phyloP scores from a whole-genome alignment of 768 basidiomycete species.

The Leccinum aurantiacum region DNA sequence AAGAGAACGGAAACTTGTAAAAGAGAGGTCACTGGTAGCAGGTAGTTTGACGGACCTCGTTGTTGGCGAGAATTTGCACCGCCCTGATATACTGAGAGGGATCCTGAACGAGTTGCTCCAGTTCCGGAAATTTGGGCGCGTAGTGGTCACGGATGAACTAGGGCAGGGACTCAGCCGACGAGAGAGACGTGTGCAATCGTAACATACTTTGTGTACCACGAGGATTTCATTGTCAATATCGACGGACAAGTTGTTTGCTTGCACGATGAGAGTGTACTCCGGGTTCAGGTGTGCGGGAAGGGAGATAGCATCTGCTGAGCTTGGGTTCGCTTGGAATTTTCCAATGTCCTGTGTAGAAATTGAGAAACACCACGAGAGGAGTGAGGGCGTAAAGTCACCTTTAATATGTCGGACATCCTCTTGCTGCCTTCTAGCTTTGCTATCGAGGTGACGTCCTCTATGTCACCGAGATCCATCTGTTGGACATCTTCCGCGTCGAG shows the following conservation, averaged over 20 bases:
- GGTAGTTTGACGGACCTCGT: constrained; percentile 48
- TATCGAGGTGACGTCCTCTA: constrained; percentile 85
- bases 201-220: constrained; percentile 85
- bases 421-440: constrained; percentile 89
- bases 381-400: constrained; percentile 43
- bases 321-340: constrained; percentile 79
- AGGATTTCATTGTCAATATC: constrained; percentile 98
- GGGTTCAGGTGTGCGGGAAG: constrained; percentile 86
- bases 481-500: constrained; percentile 92
- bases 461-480: constrained; percentile 82
- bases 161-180: constrained; percentile 9
- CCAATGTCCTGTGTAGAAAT: constrained; percentile 70
- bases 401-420: constrained; percentile 82
- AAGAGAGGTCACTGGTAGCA: background rate
- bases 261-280: constrained; percentile 94
- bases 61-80: constrained; percentile 85
- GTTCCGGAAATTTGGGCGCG: constrained; percentile 90
- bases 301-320: constrained; percentile 73
- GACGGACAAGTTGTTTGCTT: constrained; percentile 96
- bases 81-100: constrained; percentile 91
- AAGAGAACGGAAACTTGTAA: constrained; percentile 7
- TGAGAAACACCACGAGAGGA: background rate
- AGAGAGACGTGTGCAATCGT: constrained; percentile 1
- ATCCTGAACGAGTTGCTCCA: constrained; percentile 92
- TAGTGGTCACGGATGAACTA: constrained; percentile 99